Evolutionary conservation across 352 stramenopile species (phyloP).

Genomic region (Stramenopiles sp.): DNA sequence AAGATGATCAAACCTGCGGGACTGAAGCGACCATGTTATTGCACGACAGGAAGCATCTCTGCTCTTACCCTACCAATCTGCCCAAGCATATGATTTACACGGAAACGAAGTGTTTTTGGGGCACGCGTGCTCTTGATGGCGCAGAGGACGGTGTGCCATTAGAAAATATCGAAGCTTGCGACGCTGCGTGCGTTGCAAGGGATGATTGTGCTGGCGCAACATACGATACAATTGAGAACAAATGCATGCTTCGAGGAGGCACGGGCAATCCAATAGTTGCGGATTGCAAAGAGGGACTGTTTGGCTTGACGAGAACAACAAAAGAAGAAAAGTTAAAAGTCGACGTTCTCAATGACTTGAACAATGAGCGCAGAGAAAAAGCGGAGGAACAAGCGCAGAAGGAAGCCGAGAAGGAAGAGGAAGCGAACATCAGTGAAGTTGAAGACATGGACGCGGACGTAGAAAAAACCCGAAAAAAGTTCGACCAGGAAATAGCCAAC

Average conservation of each 20-base stretch:
- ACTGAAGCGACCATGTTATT: neutral
- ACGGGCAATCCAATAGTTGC: neutral
- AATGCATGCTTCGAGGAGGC: neutral
- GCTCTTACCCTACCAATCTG: neutral
- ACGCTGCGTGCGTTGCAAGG: neutral
- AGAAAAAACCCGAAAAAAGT: neutral
- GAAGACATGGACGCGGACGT: neutral
- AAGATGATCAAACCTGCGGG: neutral
- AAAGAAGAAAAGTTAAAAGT: conserved; percentile 7
- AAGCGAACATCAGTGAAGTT: neutral
- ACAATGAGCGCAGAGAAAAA: neutral
- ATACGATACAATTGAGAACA: neutral
- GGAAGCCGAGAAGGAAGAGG: neutral
- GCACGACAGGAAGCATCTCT: neutral
- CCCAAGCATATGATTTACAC: neutral
- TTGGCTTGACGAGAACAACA: conserved; percentile 4
- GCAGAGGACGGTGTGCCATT: neutral
- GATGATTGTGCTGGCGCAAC: neutral
- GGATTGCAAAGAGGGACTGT: neutral
- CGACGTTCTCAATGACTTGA: neutral
- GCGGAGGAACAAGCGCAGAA: neutral
- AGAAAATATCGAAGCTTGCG: neutral
- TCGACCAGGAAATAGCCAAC: neutral
- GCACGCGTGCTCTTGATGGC: neutral
- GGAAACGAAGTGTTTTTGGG: conserved; percentile 1